These are phyloP conservation scores for Ambrosiella cleistominuta DNA, from an alignment of 2,329 filamentous ascomycete genomes.

Conservation along the genomic window DNA sequence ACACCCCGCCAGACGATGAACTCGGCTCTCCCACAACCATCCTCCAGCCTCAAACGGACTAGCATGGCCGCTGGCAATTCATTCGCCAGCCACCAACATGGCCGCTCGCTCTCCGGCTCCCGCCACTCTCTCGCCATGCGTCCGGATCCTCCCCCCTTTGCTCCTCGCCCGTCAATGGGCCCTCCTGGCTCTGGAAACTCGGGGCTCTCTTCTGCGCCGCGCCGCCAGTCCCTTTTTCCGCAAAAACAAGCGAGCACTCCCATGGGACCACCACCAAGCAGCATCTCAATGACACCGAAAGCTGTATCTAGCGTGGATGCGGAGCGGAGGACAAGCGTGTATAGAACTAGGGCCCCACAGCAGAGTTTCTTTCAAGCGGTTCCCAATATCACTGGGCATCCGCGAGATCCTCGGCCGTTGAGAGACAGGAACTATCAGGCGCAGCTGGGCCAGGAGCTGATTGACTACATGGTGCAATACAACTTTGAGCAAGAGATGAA, in stretches of 20 bases:
- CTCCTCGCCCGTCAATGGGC: slow-evolving; percentile 62
- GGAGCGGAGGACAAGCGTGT: slow-evolving; percentile 66
- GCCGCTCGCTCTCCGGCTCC: slow-evolving; percentile 64
- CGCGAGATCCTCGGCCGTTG: slow-evolving; percentile 70
- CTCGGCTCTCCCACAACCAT: slow-evolving; percentile 72
- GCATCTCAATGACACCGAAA: slow-evolving; percentile 13
- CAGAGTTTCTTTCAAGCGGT: slow-evolving; percentile 92
- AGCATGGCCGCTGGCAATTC: slow-evolving; percentile 55
- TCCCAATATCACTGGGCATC: slow-evolving; percentile 63
- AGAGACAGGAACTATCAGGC: slow-evolving; percentile 65
- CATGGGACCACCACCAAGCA: slow-evolving; percentile 20
- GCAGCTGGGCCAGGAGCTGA: slow-evolving; percentile 69
- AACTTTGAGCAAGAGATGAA: slow-evolving; percentile 99
- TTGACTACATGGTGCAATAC: slow-evolving; percentile 81
- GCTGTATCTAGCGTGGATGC: slow-evolving; percentile 24
- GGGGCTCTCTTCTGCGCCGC: slow-evolving; percentile 62
- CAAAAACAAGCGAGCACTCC: slow-evolving; percentile 50
- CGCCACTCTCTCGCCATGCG: slow-evolving; percentile 75
- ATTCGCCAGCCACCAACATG: slow-evolving; percentile 50
- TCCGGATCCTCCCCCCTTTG: slow-evolving; percentile 70
- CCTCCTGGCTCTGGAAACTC: slow-evolving; percentile 65
- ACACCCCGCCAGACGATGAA: slow-evolving; percentile 42
- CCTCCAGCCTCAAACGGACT: slow-evolving; percentile 75
- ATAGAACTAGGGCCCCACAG: slow-evolving; percentile 51
- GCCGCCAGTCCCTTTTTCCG: slow-evolving; percentile 64